Conservation (phyloP, 2,329 filamentous ascomycete genomes). For the Diaporthe longicolla region DNA sequence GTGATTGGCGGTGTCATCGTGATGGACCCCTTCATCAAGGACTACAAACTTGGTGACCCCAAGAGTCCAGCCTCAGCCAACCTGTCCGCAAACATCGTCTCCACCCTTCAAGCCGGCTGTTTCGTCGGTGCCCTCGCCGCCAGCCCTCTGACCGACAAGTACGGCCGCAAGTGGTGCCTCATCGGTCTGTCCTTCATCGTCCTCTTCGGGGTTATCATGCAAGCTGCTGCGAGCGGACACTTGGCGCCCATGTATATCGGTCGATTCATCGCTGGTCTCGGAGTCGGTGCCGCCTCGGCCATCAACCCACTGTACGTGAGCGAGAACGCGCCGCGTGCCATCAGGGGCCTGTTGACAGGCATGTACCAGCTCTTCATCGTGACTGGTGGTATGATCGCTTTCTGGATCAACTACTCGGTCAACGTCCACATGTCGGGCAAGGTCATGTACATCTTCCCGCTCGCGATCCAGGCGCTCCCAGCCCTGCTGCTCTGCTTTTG, state of each 20-base stretch:
- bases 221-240: conserved; percentile 69
- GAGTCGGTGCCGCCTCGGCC: conserved; percentile 59
- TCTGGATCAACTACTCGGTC: conserved; percentile 62
- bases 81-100: conserved; percentile 75
- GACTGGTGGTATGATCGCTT: conserved; percentile 59
- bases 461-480: conserved; percentile 75
- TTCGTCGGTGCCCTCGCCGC: conserved; percentile 60
- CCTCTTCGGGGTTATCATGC: conserved; percentile 72
- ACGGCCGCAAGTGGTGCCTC: conserved; percentile 68
- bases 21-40: conserved; percentile 45
- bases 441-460: conserved; percentile 69
- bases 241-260: conserved; percentile 74
- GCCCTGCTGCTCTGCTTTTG: conserved; percentile 70
- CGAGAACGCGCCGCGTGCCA: conserved; percentile 60
- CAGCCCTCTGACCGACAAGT: conserved; percentile 65
- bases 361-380: conserved; percentile 64
- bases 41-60: conserved; percentile 64
- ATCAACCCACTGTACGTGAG: conserved; percentile 62
- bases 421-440: conserved; percentile 44
- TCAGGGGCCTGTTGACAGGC: conserved; percentile 59
- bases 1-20: conserved; percentile 42
- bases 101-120: conserved; percentile 63
- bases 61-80: conserved; percentile 63
- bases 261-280: conserved; percentile 66
- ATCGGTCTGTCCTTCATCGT: conserved; percentile 68